Percentiles rank a stretch among this genome's conserved stretches.
Evolutionary conservation across 345 rosid genomes (phyloP).

Genomic region (Eutrema japonicum): DNA sequence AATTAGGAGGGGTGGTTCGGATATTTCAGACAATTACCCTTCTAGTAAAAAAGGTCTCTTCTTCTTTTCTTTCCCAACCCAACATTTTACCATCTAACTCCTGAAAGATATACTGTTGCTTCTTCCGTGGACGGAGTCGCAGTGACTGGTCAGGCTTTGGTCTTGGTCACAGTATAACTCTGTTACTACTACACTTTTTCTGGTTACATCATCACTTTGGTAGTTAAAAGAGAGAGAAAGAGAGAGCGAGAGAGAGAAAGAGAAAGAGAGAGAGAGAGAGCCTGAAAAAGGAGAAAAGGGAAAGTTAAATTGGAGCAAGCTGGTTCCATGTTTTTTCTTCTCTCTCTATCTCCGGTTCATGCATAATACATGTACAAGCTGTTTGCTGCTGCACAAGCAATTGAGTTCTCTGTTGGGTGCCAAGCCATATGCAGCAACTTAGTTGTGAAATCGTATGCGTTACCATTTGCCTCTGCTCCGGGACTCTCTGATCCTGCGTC

Average conservation of each 20-base stretch:
- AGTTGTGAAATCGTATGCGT: constrained; percentile 81
- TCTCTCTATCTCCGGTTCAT: constrained; percentile 44
- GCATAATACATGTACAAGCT: constrained; percentile 99
- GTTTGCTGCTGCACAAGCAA: constrained; percentile 99
- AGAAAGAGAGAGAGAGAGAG: not conserved
- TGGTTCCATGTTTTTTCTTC: constrained; percentile 28
- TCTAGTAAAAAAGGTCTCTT: constrained; percentile 22
- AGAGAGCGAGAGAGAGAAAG: not conserved
- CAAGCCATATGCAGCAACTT: constrained; percentile 98
- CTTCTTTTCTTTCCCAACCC: constrained; percentile 39
- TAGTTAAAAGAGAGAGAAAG: constrained; percentile 26
- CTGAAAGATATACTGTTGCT: constrained; percentile 28
- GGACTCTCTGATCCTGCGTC: constrained; percentile 83
- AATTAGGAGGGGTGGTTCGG: constrained; percentile 36
- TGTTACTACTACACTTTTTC: constrained; percentile 42
- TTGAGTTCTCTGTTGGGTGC: constrained; percentile 96
- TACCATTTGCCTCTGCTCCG: constrained; percentile 87
- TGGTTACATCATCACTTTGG: constrained; percentile 47
- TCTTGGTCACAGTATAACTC: constrained; percentile 34
- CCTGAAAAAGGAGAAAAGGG: constrained; percentile 12
- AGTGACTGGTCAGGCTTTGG: constrained; percentile 38
- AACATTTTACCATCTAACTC: constrained; percentile 32
- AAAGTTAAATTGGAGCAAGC: constrained; percentile 37
- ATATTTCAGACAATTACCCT: constrained; percentile 40
- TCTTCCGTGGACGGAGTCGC: constrained; percentile 27